Evolutionary conservation across 805 yeast species (phyloP), one percentile per base, ranked within the genome.

Genomic region (Kodamaea sagamina): DNA sequence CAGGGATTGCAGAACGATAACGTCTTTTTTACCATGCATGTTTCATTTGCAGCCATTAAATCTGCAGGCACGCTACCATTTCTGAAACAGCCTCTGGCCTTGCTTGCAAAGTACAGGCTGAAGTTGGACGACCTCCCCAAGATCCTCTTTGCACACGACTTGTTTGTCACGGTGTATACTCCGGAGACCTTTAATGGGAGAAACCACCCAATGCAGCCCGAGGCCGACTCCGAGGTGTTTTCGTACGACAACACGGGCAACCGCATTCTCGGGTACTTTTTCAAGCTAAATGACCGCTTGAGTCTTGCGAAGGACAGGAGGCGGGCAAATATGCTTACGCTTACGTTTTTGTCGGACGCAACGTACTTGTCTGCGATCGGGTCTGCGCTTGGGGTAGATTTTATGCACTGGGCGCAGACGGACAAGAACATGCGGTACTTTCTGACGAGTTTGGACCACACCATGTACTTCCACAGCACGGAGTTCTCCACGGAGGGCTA

Each of bases 401-500:
- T 39, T 15, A 26, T 36, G 11, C 10, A 40, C 15, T 19, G 35
- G 28, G 27, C 34, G 8, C 24, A 17, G 11, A 8, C 12, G 3
- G 22, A 32, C 10, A 26, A 18, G 12, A 38, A 49, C 16, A 19
- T 38, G 6, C 39, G 54, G 18, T 67, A 61, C 46, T 68, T 67
- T 54, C 55, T 71, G 32, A 71, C 64, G 1, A 60, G 67, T 29
- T 56, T 68, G 41, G 73, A 68, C 47, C 73, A 68, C 45, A 41
- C 63, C 3, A 51, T 68, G 6, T 62, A 50, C 45, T 61, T 58
- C 51, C 72, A 68, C 48, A 71, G 67, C 43, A 50, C 41, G 2
- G 58, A 67, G 32, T 67, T 61, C 32, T 67, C 66, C 40, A 63
- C 71, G 0, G 59, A 65, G 17, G 49, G 57, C 27, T 68, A 66